Conservation (phyloP, 768 basidiomycete species). For the Phanerochaete carnosa region DNA sequence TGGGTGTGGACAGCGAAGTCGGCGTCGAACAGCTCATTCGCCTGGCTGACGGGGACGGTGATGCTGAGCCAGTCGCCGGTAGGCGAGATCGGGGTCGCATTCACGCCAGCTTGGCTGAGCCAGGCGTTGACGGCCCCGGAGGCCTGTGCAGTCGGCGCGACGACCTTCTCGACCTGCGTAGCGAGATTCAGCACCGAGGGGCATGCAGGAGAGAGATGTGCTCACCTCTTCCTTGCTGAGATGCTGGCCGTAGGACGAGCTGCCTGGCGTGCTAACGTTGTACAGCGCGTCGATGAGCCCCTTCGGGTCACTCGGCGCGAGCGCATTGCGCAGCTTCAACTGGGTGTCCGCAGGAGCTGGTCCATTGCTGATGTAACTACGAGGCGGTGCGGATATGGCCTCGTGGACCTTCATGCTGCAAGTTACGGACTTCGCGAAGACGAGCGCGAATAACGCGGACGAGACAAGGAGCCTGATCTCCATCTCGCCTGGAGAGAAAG, state of each 20-base stretch:
- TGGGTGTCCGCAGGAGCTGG: constrained; percentile 15
- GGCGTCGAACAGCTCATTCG: constrained; percentile 26
- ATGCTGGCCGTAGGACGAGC: constrained; percentile 18
- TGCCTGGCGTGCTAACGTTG: constrained; percentile 20
- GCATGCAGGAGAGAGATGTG: background rate
- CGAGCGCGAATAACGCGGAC: constrained; percentile 9
- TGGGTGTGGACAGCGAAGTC: constrained; percentile 27
- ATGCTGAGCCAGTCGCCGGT: constrained; percentile 27
- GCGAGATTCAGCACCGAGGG: background rate
- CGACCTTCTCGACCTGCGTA: constrained; percentile 23
- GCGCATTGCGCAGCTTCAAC: constrained; percentile 26
- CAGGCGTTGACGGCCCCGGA: constrained; percentile 24
- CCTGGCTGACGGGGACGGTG: constrained; percentile 23
- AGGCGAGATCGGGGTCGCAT: constrained; percentile 20
- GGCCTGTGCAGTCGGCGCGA: constrained; percentile 20
- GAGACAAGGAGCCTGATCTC: constrained; percentile 5
- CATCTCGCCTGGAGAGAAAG: constrained; percentile 5
- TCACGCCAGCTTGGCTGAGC: constrained; percentile 21
- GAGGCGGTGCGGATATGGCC: constrained; percentile 5
- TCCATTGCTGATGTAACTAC: constrained; percentile 13
- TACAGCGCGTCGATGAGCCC: constrained; percentile 26
- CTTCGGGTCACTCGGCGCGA: constrained; percentile 20
- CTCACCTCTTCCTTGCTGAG: constrained; percentile 27
- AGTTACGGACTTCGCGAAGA: constrained; percentile 1
- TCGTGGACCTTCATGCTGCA: constrained; percentile 16